phyloP scores from a whole-genome alignment of 257 asterid genomes.

The Agastache rugosa region DNA sequence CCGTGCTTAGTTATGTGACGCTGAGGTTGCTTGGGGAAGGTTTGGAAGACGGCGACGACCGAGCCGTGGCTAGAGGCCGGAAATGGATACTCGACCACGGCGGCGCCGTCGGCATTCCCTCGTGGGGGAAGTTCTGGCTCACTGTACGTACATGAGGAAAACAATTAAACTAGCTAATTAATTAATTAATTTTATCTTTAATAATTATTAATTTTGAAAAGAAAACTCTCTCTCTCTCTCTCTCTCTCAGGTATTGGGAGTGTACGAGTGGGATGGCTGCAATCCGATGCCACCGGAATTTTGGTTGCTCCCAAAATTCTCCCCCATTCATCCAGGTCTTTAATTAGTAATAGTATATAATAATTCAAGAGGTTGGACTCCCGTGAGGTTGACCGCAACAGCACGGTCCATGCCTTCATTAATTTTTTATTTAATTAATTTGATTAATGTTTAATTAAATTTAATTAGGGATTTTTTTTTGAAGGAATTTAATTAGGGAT shows the following conservation, averaged over 20 bases:
- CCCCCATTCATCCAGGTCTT: constrained; percentile 58
- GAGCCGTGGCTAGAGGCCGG: constrained; percentile 43
- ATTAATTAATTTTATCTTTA: too few relatives aligned
- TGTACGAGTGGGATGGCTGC: constrained; percentile 59
- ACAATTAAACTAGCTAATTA: too few relatives aligned
- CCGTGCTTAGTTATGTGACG: constrained; percentile 42
- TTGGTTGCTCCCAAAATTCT: constrained; percentile 52
- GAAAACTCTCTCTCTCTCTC: neutral
- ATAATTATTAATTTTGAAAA: too few relatives aligned
- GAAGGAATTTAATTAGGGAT: too few relatives aligned
- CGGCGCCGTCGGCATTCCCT: constrained; percentile 53
- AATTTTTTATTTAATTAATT: too few relatives aligned
- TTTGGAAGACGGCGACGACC: constrained; percentile 27
- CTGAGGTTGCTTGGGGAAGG: constrained; percentile 53
- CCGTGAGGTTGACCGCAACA: too few relatives aligned
- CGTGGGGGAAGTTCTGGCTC: constrained; percentile 66
- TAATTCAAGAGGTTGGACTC: too few relatives aligned
- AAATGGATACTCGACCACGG: constrained; percentile 65
- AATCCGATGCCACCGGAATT: constrained; percentile 71
- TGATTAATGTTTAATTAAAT: too few relatives aligned
- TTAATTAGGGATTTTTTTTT: too few relatives aligned
- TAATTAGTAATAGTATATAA: too few relatives aligned
- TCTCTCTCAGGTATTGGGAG: constrained; percentile 50
- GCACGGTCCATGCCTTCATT: too few relatives aligned
- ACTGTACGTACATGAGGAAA: constrained; percentile 47